Evolutionary conservation across 2,329 filamentous ascomycete species (phyloP).

Genomic region (Colletotrichum orbiculare): DNA sequence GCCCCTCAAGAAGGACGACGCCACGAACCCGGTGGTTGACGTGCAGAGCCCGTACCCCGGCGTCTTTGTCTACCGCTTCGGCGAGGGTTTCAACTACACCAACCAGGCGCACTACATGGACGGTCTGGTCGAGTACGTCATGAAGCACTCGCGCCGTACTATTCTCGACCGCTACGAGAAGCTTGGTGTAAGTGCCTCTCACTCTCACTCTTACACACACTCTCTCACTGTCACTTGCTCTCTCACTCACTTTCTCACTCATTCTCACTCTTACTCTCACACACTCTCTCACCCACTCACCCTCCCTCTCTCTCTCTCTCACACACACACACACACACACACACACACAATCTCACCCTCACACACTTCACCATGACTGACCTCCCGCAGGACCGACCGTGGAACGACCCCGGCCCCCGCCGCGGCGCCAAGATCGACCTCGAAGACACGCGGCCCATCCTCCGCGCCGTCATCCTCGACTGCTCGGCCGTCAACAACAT

Average conservation of each 20-base stretch:
- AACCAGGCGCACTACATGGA: constrained; percentile 62
- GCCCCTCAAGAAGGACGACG: constrained; percentile 53
- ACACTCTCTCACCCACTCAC: no score
- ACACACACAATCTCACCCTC: no score
- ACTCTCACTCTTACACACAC: no score
- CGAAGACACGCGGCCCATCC: constrained; percentile 54
- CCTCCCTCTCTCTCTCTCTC: no score
- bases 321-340: no score
- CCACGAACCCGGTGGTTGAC: constrained; percentile 56
- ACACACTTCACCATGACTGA: not conserved
- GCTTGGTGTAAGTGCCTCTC: constrained; percentile 52
- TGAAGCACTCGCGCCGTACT: constrained; percentile 53
- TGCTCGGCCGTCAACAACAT: constrained; percentile 67
- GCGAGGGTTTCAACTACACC: constrained; percentile 63
- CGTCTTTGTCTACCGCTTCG: constrained; percentile 63
- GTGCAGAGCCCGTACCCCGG: constrained; percentile 58
- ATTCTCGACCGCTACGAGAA: constrained; percentile 56
- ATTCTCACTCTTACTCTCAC: no score
- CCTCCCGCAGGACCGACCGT: constrained; percentile 56
- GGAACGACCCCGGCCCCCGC: constrained; percentile 63
- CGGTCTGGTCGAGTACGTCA: constrained; percentile 52
- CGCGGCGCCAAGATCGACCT: constrained; percentile 45
- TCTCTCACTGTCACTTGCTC: no score
- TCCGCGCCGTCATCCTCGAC: constrained; percentile 67
- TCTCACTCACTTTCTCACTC: rapidly evolving